Percentiles rank a stretch among this genome's conserved stretches.
These are phyloP conservation scores for Cutaneotrichosporon sp. DNA, from an alignment of 1,284 basidiomycete species.

Conservation along the genomic window DNA sequence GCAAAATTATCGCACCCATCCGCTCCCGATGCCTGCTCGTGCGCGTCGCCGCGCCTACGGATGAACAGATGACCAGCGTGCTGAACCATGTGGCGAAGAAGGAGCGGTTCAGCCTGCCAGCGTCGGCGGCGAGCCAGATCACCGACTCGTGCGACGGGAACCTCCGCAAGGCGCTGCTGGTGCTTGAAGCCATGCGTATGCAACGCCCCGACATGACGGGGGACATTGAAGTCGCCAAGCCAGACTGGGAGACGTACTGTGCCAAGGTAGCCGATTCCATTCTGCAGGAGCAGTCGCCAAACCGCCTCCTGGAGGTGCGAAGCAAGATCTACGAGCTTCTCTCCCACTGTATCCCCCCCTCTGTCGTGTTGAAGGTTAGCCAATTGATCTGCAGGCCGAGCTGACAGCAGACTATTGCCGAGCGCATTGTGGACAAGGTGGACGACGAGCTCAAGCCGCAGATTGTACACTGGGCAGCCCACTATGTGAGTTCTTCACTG, in stretches of 20 bases:
- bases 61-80: slow-evolving; percentile 77
- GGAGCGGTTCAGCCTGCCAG: slow-evolving; percentile 75
- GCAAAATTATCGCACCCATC: slow-evolving; percentile 94
- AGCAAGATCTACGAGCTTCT: slow-evolving; percentile 92
- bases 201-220: slow-evolving; percentile 74
- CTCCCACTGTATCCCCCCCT: slow-evolving; percentile 96
- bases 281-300: slow-evolving; percentile 86
- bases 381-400: background rate
- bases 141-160: slow-evolving; percentile 80
- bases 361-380: slow-evolving; percentile 76
- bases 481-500: slow-evolving; percentile 77
- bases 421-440: slow-evolving; percentile 75
- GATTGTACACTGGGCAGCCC: slow-evolving; percentile 92
- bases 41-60: slow-evolving; percentile 81
- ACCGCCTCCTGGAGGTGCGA: slow-evolving; percentile 83
- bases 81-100: slow-evolving; percentile 75
- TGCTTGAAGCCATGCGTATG: slow-evolving; percentile 94
- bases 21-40: slow-evolving; percentile 90
- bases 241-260: slow-evolving; percentile 99
- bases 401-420: slow-evolving; percentile 70
- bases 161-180: slow-evolving; percentile 87
- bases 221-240: slow-evolving; percentile 78
- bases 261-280: slow-evolving; percentile 90
- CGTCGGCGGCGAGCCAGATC: slow-evolving; percentile 67
- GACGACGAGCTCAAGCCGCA: slow-evolving; percentile 84